Evolutionary conservation across 1,139 yeast genomes (phyloP), one percentile per base, ranked within the genome.

Genomic region (Yamadazyma songkhlaensis): DNA sequence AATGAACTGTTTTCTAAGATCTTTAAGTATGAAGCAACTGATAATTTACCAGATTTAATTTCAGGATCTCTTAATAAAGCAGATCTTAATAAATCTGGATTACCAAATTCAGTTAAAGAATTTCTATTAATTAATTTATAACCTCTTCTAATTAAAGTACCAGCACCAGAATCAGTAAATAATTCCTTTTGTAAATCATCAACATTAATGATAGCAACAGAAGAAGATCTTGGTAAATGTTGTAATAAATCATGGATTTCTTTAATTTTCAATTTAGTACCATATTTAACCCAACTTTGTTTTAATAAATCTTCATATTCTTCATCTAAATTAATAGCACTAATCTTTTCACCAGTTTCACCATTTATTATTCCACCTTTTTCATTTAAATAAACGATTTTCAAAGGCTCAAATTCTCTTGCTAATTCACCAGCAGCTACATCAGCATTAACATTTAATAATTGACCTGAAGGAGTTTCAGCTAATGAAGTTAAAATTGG

Each of bases 391-490:
- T 92, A 92, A 34, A 94, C 98, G 49, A 92, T 90, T 64, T 92
- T 92, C 59, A 92, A 78, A 11, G 99, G 99, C 64, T 92, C 96
- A 51, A 92, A 86, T 42, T 87, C 96, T 59, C 97, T 79, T 15
- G 98, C 97, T 49, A 92, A 77, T 64, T 92, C 97, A 51, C 97
- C 95, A 34, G 99, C 99, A 31, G 98, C 98, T 38, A 92, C 97
- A 58, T 92, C 99, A 6, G 99, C 99, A 60, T 92, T 92, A 45
- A 92, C 98, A 55, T 92, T 92, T 59, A 92, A 76, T 60, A 92
- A 84, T 68, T 92, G 99, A 22, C 99, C 98, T 4, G 94, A 87
- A 13, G 94, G 77, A 22, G 97, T 92, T 66, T 92, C 98, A 9
- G 98, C 98, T 53, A 92, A 67, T 1, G 97, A 90, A 2, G 99